Conservation (phyloP, 306 rosid species). For the Prunus kanzakura region DNA sequence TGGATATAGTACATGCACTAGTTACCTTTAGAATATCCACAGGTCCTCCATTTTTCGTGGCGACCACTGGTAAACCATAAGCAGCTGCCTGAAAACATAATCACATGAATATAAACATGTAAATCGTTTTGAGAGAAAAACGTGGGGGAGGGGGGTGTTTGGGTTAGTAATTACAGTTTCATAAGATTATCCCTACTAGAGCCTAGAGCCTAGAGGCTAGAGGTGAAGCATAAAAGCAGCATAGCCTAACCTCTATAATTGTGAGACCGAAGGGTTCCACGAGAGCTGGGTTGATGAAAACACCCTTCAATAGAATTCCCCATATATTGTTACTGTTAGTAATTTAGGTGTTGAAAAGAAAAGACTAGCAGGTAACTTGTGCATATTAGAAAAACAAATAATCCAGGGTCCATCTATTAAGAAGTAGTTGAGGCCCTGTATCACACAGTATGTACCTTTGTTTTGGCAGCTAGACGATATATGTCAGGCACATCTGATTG, state of each 20-base stretch:
- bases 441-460: slow-evolving; percentile 46
- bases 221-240: neutral
- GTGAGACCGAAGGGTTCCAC: slow-evolving; percentile 93
- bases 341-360: slow-evolving; percentile 19
- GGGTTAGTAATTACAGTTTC: neutral
- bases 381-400: neutral
- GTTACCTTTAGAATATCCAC: slow-evolving; percentile 76
- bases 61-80: slow-evolving; percentile 82
- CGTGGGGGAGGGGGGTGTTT: too few relatives aligned
- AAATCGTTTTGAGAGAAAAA: neutral
- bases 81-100: slow-evolving; percentile 62
- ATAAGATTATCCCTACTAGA: neutral
- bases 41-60: slow-evolving; percentile 87
- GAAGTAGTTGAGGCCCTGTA: neutral
- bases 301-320: slow-evolving; percentile 58
- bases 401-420: neutral
- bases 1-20: neutral
- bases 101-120: neutral
- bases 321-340: slow-evolving; percentile 15
- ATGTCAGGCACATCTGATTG: slow-evolving; percentile 79
- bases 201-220: neutral
- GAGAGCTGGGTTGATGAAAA: slow-evolving; percentile 81
- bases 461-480: slow-evolving; percentile 77
- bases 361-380: neutral
- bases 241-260: slow-evolving; percentile 57